These are phyloP conservation scores for Chytriomyces sp. DNA, from an alignment of 192 early-diverging fungal genomes.

Conservation along the genomic window DNA sequence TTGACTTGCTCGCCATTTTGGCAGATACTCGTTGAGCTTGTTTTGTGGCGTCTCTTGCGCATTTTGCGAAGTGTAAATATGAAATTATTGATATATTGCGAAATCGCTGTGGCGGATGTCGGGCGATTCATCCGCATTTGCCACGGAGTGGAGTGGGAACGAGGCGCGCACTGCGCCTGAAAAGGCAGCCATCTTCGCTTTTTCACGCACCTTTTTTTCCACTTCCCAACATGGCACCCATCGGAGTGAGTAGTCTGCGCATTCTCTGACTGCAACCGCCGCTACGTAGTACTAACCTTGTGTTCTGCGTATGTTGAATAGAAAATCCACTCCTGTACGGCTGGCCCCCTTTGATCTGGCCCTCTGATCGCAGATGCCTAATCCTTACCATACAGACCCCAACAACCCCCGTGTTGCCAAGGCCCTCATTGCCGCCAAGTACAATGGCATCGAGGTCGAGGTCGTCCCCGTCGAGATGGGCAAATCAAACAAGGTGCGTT, in stretches of 20 bases:
- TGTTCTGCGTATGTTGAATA: neutral
- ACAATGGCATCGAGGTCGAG: constrained; percentile 75
- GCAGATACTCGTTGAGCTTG: neutral
- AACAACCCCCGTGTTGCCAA: constrained; percentile 74
- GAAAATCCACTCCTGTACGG: constrained; percentile 31
- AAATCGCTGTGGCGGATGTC: too few species aligned
- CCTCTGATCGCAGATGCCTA: neutral
- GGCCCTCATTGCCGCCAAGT: constrained; percentile 75
- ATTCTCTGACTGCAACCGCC: neutral
- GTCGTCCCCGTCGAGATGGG: constrained; percentile 62
- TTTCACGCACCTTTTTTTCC: neutral
- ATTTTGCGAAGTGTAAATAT: too few species aligned
- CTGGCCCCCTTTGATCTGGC: neutral
- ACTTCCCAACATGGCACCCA: constrained; percentile 10
- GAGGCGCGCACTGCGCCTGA: neutral
- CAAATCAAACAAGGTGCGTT: constrained; percentile 65
- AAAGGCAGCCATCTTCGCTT: neutral
- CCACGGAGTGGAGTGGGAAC: neutral
- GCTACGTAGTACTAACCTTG: neutral
- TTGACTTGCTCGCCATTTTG: constrained; percentile 43
- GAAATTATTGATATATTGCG: too few species aligned
- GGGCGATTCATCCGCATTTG: too few species aligned
- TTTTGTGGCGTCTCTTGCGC: too few species aligned
- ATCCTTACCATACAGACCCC: constrained; percentile 41
- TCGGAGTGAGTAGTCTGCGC: constrained; percentile 17